phyloP scores from a whole-genome alignment of 805 yeast species.

The Candida loeiensis region DNA sequence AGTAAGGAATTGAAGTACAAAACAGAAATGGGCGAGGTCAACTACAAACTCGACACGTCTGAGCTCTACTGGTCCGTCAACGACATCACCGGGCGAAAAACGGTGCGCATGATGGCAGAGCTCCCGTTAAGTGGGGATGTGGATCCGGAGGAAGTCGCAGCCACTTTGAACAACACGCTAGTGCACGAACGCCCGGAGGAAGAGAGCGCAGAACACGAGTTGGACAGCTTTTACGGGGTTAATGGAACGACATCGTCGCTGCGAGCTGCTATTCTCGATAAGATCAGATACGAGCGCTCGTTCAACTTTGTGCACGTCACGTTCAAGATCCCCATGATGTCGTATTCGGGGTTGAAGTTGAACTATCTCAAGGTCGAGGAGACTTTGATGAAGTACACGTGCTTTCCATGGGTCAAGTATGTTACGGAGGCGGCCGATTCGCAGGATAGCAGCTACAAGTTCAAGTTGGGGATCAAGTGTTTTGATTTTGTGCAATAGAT shows the following conservation, averaged over 20 bases:
- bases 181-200: conserved; percentile 7
- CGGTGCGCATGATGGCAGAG: conserved; percentile 55
- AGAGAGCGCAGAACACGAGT: conserved; percentile 15
- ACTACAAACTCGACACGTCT: conserved; percentile 66
- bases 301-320: conserved; percentile 25
- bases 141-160: conserved; percentile 4
- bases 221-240: conserved; percentile 33
- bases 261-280: conserved; percentile 17
- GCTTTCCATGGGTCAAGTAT: conserved; percentile 80
- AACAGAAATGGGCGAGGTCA: conserved; percentile 67
- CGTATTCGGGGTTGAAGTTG: conserved; percentile 64
- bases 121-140: conserved; percentile 31
- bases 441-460: conserved; percentile 15
- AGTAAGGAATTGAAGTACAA: conserved; percentile 60
- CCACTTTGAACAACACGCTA: conserved; percentile 13
- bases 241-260: conserved; percentile 30
- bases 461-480: conserved; percentile 21
- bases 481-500: conserved; percentile 11
- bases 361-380: conserved; percentile 68
- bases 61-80: conserved; percentile 71
- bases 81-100: conserved; percentile 58
- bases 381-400: conserved; percentile 54
- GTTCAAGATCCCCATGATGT: conserved; percentile 43
- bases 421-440: conserved; percentile 17
- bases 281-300: conserved; percentile 11